Base-by-base conservation (phyloP, 352 stramenopile genomes). In the Pythium angustatum region DNA sequence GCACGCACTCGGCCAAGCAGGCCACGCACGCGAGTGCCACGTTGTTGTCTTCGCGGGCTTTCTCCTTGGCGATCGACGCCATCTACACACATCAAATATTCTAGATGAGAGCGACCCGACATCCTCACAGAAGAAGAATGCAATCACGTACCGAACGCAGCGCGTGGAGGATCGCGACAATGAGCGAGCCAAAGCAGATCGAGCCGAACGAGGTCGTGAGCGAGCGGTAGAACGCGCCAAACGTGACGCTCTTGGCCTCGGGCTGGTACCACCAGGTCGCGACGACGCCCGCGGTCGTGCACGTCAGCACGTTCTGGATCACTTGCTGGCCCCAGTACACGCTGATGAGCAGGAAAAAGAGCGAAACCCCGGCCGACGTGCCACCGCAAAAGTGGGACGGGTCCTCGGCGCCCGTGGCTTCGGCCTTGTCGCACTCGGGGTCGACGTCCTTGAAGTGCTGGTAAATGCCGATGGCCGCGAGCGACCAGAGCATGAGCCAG, bases 281-380 rank as follows among this genome's bases (percentile, higher is more conserved):
- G 19, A 95, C 81, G 31, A 91, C 82, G 28, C 87, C 87, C 1
- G 87, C 76, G 11, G 82, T 89, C 27, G 87, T 93, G 69, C 82
- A 93, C 11, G 83, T 95, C 21, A 93, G 65, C 21, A 95, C 81
- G 58, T 95, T 95, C 69, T 92, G 81, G 51, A 95, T 68, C 51
- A 93, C 83, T 59, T 93, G 85, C 55, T 93, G 84, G 19, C 86
- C 86, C 84, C 84, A 95, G 67, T 91, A 95, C 7, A 95, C 69
- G 61, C 79, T 91, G 50, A 93, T 71, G 24, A 95, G 79, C 78
- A 93, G 76, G 69, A 90, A 90, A 52, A 95, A 95, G 33, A 93
- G 48, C 56, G 78, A 68, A 14, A 86, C 65, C 33, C 83, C 86
- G 12, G 79, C 83, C 24, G 73, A 76, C 0, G 79, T 47, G 21